Percentiles rank a stretch among this genome's conserved stretches.
Evolutionary conservation across 345 rosid genomes (phyloP).

Genomic region (Leavenworthia alabamica): DNA sequence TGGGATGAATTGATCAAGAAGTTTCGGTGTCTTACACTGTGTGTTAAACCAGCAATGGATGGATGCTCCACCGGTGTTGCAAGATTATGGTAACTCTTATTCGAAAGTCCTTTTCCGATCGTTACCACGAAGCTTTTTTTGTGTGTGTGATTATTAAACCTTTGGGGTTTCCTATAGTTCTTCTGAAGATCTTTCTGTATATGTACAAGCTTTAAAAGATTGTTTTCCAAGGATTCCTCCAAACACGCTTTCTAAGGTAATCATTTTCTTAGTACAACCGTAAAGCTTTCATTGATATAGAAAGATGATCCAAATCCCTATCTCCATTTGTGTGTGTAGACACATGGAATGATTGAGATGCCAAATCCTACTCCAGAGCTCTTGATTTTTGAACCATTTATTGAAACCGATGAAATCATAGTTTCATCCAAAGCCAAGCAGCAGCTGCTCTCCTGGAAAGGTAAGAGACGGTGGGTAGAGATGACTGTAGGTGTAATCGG

Average conservation of each 20-base stretch:
- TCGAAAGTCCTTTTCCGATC: neutral
- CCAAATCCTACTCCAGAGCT: constrained; percentile 77
- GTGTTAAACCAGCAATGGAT: constrained; percentile 91
- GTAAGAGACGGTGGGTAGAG: constrained; percentile 76
- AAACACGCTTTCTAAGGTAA: constrained; percentile 77
- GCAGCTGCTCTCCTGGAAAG: constrained; percentile 68
- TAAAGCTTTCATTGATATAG: neutral
- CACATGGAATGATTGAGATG: constrained; percentile 95
- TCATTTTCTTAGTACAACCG: neutral
- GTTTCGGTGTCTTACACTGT: constrained; percentile 69
- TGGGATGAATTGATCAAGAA: constrained; percentile 63
- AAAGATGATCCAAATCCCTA: neutral
- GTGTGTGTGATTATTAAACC: neutral
- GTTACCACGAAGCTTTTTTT: neutral
- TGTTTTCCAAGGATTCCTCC: constrained; percentile 72
- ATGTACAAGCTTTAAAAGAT: constrained; percentile 66
- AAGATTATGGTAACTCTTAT: constrained; percentile 60
- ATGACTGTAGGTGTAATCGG: constrained; percentile 85
- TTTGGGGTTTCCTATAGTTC: constrained; percentile 45
- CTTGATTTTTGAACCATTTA: constrained; percentile 82
- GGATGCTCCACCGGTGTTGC: constrained; percentile 99
- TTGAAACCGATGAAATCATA: constrained; percentile 78
- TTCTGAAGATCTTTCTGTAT: constrained; percentile 58
- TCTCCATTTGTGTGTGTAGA: constrained; percentile 35
- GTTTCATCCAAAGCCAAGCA: constrained; percentile 51